phyloP scores from a whole-genome alignment of 108 stramenopile species.

The Fragilaria radians region DNA sequence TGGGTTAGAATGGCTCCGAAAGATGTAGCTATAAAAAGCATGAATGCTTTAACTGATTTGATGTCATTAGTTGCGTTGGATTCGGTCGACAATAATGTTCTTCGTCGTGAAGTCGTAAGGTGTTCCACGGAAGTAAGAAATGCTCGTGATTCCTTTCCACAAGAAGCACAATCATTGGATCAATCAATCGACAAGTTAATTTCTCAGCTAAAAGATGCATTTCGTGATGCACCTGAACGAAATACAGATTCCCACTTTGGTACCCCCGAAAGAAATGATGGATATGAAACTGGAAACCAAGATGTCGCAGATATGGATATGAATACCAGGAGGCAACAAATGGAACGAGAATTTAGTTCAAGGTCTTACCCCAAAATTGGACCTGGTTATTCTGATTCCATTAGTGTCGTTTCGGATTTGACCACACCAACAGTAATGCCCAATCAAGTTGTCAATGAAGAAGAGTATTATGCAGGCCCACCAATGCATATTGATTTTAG shows the following conservation, averaged over 20 bases:
- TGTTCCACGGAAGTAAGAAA: background rate
- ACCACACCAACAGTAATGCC: slow-evolving; percentile 54
- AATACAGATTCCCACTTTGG: background rate
- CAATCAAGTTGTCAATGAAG: slow-evolving; percentile 29
- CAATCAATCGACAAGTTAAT: background rate
- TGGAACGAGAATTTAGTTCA: background rate
- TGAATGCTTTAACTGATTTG: slow-evolving; percentile 3
- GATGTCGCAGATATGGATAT: background rate
- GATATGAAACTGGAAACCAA: background rate
- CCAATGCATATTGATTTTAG: slow-evolving; percentile 20
- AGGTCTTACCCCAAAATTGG: slow-evolving; percentile 50
- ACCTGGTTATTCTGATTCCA: slow-evolving; percentile 44
- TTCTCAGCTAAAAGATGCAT: background rate
- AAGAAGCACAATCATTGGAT: slow-evolving; percentile 2
- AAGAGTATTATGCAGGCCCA: slow-evolving; percentile 45
- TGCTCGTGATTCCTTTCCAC: background rate
- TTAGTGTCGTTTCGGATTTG: slow-evolving; percentile 42
- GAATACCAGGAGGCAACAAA: background rate
- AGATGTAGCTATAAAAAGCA: background rate
- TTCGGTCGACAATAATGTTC: background rate
- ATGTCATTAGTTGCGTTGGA: background rate
- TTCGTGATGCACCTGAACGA: background rate
- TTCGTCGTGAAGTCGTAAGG: background rate
- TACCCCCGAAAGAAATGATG: background rate
- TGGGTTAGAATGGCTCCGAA: slow-evolving; percentile 1